Evolutionary conservation across 139 green algal species (phyloP), one percentile per base, ranked within the genome.

Genomic region (Edaphochlamys debaryana): DNA sequence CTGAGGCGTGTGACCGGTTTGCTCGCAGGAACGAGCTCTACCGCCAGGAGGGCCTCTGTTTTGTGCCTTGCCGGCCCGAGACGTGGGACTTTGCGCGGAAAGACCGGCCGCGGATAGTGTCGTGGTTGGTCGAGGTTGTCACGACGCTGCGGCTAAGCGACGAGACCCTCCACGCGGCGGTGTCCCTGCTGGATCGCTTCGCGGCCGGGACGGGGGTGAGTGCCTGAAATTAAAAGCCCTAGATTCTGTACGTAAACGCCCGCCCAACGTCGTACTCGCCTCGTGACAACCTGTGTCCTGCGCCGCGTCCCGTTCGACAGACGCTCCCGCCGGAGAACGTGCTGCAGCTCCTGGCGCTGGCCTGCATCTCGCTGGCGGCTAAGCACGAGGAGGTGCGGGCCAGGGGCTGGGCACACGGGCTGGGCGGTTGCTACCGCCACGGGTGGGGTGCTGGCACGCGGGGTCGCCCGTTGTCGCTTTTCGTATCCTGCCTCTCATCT

Each of bases 381-480:
- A 84, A 84, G 37, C 78, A 84, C 37, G 78, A 84, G n/a, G 78
- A 84, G 78, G 78, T 84, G 66, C 11, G 77, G 4, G n/a, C n/a
- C n/a, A n/a, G n/a, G n/a, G n/a, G n/a, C n/a, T n/a, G n/a, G n/a
- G n/a, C n/a, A n/a, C n/a, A n/a, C n/a, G n/a, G n/a, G n/a, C n/a
- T n/a, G n/a, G n/a, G n/a, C n/a, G n/a, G n/a, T n/a, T n/a, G n/a
- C n/a, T n/a, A n/a, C n/a, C n/a, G n/a, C n/a, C n/a, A n/a, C n/a
- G n/a, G n/a, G n/a, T n/a, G n/a, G n/a, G n/a, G n/a, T n/a, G n/a
- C n/a, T n/a, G n/a, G n/a, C n/a, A n/a, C n/a, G n/a, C n/a, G n/a
- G n/a, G n/a, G n/a, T n/a, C n/a, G n/a, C n/a, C n/a, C n/a, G n/a
- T n/a, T n/a, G n/a, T n/a, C n/a, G n/a, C n/a, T n/a, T n/a, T n/a